Percentiles rank a stretch among this genome's conserved stretches.
These are phyloP conservation scores for Macrophomina phaseolina DNA, from an alignment of 2,329 filamentous ascomycete genomes.

Conservation along the genomic window DNA sequence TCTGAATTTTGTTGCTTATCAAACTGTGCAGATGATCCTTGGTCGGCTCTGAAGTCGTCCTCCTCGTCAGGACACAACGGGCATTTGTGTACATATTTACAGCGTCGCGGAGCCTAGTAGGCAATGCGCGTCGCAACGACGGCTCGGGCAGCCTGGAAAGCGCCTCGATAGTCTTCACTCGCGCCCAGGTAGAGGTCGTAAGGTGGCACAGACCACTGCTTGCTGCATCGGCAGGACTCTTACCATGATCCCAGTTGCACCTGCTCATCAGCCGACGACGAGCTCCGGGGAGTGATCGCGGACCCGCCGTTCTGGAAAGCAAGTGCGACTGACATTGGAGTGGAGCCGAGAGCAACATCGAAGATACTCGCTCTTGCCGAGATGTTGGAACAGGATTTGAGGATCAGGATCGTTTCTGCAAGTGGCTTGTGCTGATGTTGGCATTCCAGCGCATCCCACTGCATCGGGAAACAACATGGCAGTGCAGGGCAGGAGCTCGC, in stretches of 20 bases:
- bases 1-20: constrained; percentile 6
- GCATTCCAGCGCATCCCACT: background rate
- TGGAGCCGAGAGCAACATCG: background rate
- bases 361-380: background rate
- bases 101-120: background rate
- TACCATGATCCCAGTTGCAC: background rate
- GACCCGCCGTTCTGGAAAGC: background rate
- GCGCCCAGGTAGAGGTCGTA: background rate
- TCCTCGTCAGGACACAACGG: background rate
- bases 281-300: background rate
- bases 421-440: background rate
- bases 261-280: constrained; percentile 9
- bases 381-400: background rate
- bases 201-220: constrained; percentile 18
- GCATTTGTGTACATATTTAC: background rate
- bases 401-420: background rate
- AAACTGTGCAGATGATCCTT: constrained; percentile 12
- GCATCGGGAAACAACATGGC: background rate
- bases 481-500: background rate
- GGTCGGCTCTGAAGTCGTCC: background rate
- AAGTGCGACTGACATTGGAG: background rate
- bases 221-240: constrained; percentile 15
- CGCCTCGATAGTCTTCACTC: background rate
- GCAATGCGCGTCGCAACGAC: constrained; percentile 15
- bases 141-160: background rate